Evolutionary conservation across 768 basidiomycete species (phyloP).

Genomic region (Mycena polygramma): DNA sequence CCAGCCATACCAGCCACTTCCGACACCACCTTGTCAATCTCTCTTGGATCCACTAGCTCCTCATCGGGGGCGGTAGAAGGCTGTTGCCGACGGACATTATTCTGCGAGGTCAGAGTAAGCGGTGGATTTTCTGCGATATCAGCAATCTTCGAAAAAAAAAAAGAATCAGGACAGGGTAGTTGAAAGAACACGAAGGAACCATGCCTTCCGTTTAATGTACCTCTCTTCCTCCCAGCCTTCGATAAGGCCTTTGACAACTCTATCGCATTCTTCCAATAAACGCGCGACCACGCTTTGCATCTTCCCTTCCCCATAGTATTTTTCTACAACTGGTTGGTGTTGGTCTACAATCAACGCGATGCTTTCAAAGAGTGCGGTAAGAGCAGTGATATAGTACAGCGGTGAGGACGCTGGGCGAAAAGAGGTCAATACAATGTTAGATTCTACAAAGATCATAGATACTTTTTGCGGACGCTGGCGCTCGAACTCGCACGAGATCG

Average conservation of each 20-base stretch:
- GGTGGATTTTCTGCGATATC: constrained; percentile 62
- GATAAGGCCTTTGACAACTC: constrained; percentile 80
- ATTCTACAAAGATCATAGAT: constrained; percentile 36
- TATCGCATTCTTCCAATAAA: constrained; percentile 88
- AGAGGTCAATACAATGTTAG: constrained; percentile 13
- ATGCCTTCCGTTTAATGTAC: constrained; percentile 82
- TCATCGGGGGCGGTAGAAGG: constrained; percentile 57
- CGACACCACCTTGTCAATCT: constrained; percentile 91
- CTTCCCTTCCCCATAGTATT: constrained; percentile 93
- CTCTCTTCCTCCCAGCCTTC: constrained; percentile 95
- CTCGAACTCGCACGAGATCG: constrained; percentile 84
- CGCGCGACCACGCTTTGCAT: constrained; percentile 85
- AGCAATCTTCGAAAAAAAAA: constrained; percentile 51
- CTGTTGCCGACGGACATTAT: constrained; percentile 46
- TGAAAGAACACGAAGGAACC: constrained; percentile 18
- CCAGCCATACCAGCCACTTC: constrained; percentile 93
- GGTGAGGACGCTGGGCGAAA: constrained; percentile 83
- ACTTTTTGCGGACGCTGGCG: constrained; percentile 89
- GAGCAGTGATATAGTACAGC: constrained; percentile 88
- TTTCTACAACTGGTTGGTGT: constrained; percentile 97
- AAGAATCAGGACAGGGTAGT: not conserved
- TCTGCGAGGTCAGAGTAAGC: constrained; percentile 45
- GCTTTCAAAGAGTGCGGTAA: constrained; percentile 94
- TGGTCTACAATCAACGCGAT: constrained; percentile 97
- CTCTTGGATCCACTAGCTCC: constrained; percentile 81